These are phyloP conservation scores for Golubevia sp. DNA, from an alignment of 1,284 basidiomycete species.

Conservation along the genomic window DNA sequence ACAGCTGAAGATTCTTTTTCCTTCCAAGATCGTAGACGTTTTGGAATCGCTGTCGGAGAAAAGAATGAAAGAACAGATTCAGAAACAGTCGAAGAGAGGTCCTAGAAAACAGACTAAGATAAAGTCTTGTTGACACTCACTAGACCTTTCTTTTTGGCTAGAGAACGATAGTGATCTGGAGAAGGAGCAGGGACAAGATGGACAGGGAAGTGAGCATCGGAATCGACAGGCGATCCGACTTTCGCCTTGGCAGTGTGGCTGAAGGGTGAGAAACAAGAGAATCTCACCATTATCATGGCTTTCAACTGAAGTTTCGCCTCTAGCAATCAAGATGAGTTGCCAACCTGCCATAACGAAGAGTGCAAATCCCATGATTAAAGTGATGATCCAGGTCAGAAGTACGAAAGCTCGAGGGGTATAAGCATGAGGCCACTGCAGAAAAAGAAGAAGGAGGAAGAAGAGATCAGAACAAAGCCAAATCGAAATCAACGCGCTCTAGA, in stretches of 20 bases:
- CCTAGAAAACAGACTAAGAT: neutral
- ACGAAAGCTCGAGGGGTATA: conserved; percentile 43
- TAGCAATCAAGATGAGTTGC: conserved; percentile 40
- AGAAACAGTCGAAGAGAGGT: too few relatives aligned
- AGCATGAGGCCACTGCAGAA: conserved; percentile 20
- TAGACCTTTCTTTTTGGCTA: conserved; percentile 28
- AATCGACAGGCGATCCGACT: too few relatives aligned
- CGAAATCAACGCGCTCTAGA: too few relatives aligned
- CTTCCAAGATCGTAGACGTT: conserved; percentile 56
- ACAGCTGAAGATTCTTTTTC: conserved; percentile 38
- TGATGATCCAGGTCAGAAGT: conserved; percentile 39
- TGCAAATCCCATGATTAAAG: conserved; percentile 47
- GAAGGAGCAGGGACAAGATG: neutral
- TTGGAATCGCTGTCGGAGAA: conserved; percentile 16
- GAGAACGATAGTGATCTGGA: conserved; percentile 26
- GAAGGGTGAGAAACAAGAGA: too few relatives aligned
- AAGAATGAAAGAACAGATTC: too few relatives aligned
- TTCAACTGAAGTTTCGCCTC: conserved; percentile 55
- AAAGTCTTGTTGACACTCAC: neutral
- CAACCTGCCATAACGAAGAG: conserved; percentile 44
- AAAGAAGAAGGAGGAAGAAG: neutral
- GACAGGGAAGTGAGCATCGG: neutral
- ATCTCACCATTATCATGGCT: conserved; percentile 41
- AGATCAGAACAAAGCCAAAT: conserved; percentile 3
- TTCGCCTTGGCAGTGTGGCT: too few relatives aligned